Percentiles rank a stretch among this genome's conserved stretches.
phyloP scores from a whole-genome alignment of 176 grass and related monocot species.

The Carex cristatella region DNA sequence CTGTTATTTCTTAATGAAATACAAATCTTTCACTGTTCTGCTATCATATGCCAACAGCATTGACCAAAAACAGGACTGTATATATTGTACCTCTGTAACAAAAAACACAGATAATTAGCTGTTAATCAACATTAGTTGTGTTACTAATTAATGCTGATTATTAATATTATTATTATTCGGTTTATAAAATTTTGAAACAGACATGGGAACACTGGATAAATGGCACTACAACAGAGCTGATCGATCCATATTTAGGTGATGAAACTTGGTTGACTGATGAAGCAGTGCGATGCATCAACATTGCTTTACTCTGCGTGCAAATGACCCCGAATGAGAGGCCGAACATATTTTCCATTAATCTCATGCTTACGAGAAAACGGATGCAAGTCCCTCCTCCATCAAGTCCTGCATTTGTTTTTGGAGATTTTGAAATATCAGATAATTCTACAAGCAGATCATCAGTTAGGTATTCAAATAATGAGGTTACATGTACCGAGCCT shows the following conservation, averaged over 20 bases:
- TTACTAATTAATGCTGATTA: neutral
- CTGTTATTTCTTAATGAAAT: neutral
- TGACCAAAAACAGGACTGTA: neutral
- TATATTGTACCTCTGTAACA: neutral
- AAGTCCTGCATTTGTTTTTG: constrained; percentile 41
- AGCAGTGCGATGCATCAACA: constrained; percentile 31
- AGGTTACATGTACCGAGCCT: constrained; percentile 22
- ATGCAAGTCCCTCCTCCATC: constrained; percentile 32
- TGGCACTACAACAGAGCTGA: constrained; percentile 23
- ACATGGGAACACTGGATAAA: constrained; percentile 42
- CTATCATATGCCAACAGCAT: neutral
- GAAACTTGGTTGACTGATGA: neutral
- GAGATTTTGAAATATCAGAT: neutral
- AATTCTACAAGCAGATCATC: constrained; percentile 10
- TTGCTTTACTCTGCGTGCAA: constrained; percentile 62
- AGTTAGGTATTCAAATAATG: constrained; percentile 24
- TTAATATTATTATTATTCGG: neutral
- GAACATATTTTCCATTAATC: constrained; percentile 37
- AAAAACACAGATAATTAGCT: neutral
- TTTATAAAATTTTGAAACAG: constrained; percentile 14
- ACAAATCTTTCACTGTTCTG: neutral
- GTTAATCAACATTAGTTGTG: neutral
- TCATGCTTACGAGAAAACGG: constrained; percentile 50
- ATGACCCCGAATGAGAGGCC: constrained; percentile 29
- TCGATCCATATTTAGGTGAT: constrained; percentile 6